Conservation (phyloP, 225 moss, liverwort and hornwort genomes). For the Pleurozium schreberi region DNA sequence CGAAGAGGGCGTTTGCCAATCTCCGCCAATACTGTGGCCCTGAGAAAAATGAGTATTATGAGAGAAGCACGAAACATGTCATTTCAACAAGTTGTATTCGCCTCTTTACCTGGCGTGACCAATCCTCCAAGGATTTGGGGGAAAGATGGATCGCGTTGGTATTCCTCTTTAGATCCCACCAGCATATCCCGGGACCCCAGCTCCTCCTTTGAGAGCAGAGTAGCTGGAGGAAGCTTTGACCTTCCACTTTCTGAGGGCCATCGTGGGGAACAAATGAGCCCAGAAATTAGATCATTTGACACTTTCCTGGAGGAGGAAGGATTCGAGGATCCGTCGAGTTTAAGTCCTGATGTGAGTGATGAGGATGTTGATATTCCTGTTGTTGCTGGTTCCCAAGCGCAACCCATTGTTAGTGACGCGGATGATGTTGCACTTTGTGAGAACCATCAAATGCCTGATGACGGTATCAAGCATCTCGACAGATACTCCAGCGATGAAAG, state of each 20-base stretch:
- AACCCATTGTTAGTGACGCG: constrained; percentile 11
- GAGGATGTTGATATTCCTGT: background rate
- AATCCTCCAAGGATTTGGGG: constrained; percentile 14
- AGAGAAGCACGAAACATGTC: constrained; percentile 14
- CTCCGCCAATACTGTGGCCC: background rate
- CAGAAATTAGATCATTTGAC: background rate
- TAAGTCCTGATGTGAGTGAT: background rate
- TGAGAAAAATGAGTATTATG: constrained; percentile 33
- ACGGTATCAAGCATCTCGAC: background rate
- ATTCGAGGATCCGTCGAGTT: background rate
- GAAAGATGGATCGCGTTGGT: constrained; percentile 30
- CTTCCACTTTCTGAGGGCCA: background rate
- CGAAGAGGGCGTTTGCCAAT: constrained; percentile 7
- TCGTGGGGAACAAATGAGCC: background rate
- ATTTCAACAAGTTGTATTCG: constrained; percentile 15
- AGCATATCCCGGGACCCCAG: constrained; percentile 11
- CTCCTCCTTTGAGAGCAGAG: constrained; percentile 32
- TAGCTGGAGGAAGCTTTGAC: constrained; percentile 19
- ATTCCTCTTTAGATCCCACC: constrained; percentile 12
- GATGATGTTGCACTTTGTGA: constrained; percentile 6
- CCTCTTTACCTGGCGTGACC: constrained; percentile 19
- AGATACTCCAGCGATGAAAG: constrained; percentile 4
- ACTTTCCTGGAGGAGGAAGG: constrained; percentile 26
- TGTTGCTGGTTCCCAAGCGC: constrained; percentile 5
- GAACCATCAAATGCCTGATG: background rate